These are phyloP conservation scores for button mushroom (Agaricus bisporus) DNA, from an alignment of 768 basidiomycete genomes.

Conservation along the genomic window DNA sequence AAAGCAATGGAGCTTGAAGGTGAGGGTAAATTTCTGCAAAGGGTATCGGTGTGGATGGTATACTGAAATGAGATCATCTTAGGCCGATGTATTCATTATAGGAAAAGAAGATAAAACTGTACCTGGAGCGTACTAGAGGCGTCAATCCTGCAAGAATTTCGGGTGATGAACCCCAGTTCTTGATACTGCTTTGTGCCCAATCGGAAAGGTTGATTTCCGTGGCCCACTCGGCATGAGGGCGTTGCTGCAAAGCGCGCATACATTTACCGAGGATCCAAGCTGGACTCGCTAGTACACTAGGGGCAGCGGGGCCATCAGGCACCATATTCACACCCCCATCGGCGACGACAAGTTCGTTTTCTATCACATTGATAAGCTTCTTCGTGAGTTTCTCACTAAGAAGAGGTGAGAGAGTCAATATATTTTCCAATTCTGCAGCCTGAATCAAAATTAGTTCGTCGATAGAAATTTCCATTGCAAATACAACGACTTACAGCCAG, in stretches of 20 bases:
- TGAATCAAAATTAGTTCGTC: constrained; percentile 16
- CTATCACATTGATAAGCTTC: constrained; percentile 39
- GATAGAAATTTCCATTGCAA: neutral
- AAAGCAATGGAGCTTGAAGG: constrained; percentile 54
- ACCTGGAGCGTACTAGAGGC: constrained; percentile 42
- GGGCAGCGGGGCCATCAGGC: neutral
- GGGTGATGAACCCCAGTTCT: constrained; percentile 55
- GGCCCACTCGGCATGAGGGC: constrained; percentile 39
- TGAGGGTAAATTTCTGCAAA: constrained; percentile 46
- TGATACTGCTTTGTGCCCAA: constrained; percentile 42
- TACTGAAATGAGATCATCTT: constrained; percentile 14
- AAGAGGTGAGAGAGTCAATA: constrained; percentile 47
- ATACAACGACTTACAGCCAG: constrained; percentile 30
- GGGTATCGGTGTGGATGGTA: constrained; percentile 21
- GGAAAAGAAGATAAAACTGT: constrained; percentile 11
- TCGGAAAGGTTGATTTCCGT: constrained; percentile 35
- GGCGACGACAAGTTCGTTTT: constrained; percentile 25
- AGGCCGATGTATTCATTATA: neutral
- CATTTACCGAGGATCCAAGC: constrained; percentile 60
- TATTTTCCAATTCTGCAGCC: constrained; percentile 46
- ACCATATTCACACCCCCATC: constrained; percentile 23
- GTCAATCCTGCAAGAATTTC: constrained; percentile 51
- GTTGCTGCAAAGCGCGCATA: constrained; percentile 43
- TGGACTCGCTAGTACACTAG: constrained; percentile 25
- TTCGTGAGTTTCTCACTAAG: constrained; percentile 39